Percentiles rank a stretch among this genome's conserved stretches.
Conservation (phyloP, 176 grass and related monocot species). For the Phoenix roebelenii region DNA sequence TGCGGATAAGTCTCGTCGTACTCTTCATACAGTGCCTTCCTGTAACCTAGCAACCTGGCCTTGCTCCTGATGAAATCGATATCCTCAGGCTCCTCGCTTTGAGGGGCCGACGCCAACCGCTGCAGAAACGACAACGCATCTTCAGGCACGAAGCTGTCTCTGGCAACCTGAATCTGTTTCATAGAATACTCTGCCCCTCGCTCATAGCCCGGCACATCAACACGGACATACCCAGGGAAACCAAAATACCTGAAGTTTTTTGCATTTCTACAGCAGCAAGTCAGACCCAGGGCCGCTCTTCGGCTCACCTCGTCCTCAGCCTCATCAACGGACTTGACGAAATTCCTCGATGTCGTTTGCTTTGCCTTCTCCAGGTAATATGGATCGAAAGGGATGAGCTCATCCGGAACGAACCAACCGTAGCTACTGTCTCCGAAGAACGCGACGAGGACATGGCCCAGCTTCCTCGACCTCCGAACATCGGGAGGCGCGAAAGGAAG, state of each 20-base stretch:
- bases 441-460: conserved; percentile 47
- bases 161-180: conserved; percentile 33
- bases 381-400: conserved; percentile 63
- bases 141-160: conserved; percentile 36
- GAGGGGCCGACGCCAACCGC: conserved; percentile 31
- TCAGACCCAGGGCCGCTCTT: conserved; percentile 47
- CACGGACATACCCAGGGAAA: conserved; percentile 30
- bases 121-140: conserved; percentile 27
- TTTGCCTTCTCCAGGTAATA: conserved; percentile 44
- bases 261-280: conserved; percentile 49
- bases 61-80: conserved; percentile 33
- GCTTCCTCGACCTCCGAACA: conserved; percentile 9
- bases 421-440: conserved; percentile 97
- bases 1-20: conserved; percentile 67
- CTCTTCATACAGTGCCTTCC: conserved; percentile 37
- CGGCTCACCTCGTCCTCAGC: conserved; percentile 68
- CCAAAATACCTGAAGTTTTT: conserved; percentile 32
- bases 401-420: conserved; percentile 83
- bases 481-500: conserved; percentile 36
- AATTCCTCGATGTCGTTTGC: conserved; percentile 43
- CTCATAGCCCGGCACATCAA: conserved; percentile 71
- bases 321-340: conserved; percentile 59
- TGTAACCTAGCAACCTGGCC: conserved; percentile 46
- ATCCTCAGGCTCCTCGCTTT: conserved; percentile 2
- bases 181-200: conserved; percentile 51